These are phyloP conservation scores for Kodamaea laetipori DNA, from an alignment of 805 yeast species.

Conservation along the genomic window DNA sequence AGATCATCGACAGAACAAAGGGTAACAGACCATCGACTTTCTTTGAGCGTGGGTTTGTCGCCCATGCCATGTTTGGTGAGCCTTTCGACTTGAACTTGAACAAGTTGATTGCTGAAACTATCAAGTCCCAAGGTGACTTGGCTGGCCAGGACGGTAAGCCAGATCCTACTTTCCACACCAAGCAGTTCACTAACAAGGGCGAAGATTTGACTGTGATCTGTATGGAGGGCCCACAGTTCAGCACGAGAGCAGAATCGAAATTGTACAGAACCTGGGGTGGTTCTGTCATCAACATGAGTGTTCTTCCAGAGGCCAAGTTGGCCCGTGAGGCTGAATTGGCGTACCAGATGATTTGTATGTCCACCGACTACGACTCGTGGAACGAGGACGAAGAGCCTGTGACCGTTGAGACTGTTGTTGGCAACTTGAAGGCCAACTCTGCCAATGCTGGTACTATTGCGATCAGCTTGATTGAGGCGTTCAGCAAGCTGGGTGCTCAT, in stretches of 20 bases:
- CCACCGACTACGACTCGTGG: constrained; percentile 99
- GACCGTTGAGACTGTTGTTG: constrained; percentile 95
- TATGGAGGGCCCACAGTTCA: constrained; percentile 99
- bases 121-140: constrained; percentile 50
- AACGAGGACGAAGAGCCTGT: constrained; percentile 93
- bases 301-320: constrained; percentile 93
- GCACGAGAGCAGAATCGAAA: constrained; percentile 93
- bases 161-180: constrained; percentile 60
- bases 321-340: constrained; percentile 97
- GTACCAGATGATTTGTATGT: constrained; percentile 98
- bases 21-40: constrained; percentile 89
- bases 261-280: constrained; percentile 90
- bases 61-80: constrained; percentile 96
- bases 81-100: constrained; percentile 84
- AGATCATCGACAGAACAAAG: constrained; percentile 94
- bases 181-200: constrained; percentile 53
- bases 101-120: constrained; percentile 56
- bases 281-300: constrained; percentile 94
- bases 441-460: constrained; percentile 83
- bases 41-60: constrained; percentile 91
- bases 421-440: constrained; percentile 83
- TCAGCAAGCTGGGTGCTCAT: constrained; percentile 50
- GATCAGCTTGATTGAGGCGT: constrained; percentile 63
- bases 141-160: constrained; percentile 50
- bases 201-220: constrained; percentile 85